Percentiles rank a stretch among this genome's conserved stretches.
Conservation (phyloP, 2,329 filamentous ascomycete genomes). For the Alternaria sp. region DNA sequence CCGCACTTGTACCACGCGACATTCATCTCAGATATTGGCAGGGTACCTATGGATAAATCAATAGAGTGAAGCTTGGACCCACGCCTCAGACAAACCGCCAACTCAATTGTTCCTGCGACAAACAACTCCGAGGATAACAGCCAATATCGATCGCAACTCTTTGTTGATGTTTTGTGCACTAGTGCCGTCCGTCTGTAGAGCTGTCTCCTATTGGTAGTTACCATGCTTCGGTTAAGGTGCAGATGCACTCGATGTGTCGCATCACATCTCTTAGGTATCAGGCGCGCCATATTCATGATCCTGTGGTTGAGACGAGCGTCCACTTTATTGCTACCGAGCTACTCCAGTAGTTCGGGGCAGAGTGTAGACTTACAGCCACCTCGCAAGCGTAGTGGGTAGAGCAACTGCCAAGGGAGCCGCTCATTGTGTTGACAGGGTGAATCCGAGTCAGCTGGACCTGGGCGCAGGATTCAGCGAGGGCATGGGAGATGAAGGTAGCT, state of each 20-base stretch:
- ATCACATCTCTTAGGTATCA: neutral
- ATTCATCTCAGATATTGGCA: constrained; percentile 10
- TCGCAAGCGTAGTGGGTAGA: neutral
- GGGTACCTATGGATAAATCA: constrained; percentile 18
- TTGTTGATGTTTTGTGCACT: neutral
- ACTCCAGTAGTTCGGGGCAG: constrained; percentile 10
- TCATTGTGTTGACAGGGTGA: neutral
- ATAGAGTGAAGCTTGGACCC: constrained; percentile 11
- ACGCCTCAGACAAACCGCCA: constrained; percentile 8
- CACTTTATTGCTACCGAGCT: constrained; percentile 13
- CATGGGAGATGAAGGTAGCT: constrained; percentile 2
- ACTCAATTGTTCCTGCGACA: constrained; percentile 4
- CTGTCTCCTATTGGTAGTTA: neutral
- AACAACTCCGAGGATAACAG: neutral
- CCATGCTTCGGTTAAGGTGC: neutral
- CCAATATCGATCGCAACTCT: constrained; percentile 7
- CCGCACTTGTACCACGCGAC: constrained; percentile 17
- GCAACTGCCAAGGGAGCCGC: neutral
- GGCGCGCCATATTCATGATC: neutral
- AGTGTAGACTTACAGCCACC: neutral
- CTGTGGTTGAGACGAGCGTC: constrained; percentile 2
- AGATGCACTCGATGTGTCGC: neutral
- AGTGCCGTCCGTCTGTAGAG: neutral
- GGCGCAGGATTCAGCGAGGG: constrained; percentile 4
- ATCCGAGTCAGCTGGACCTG: neutral